These are phyloP conservation scores for Populus davidiana DNA, from an alignment of 345 rosid genomes.

Conservation along the genomic window DNA sequence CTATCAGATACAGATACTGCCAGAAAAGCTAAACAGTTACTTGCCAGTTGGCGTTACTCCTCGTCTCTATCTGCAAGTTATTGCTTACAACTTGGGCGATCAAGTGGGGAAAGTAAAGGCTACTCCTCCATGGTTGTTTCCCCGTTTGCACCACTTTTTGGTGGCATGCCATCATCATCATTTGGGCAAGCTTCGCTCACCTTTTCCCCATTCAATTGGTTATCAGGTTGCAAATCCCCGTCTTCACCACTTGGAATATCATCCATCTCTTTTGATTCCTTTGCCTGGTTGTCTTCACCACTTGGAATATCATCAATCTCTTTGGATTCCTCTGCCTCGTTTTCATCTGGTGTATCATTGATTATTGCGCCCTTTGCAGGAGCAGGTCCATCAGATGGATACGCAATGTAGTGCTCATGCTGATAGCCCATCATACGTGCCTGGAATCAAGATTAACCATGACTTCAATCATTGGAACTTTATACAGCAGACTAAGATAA, in stretches of 20 bases:
- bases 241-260: conserved; percentile 28
- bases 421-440: conserved; percentile 44
- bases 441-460: conserved; percentile 25
- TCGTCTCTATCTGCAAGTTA: too few relatives aligned
- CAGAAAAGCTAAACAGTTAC: too few relatives aligned
- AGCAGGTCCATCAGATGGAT: conserved; percentile 34
- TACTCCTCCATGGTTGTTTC: conserved; percentile 19
- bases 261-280: conserved; percentile 33
- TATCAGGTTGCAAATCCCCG: conserved; percentile 21
- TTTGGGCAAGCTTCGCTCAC: conserved; percentile 19
- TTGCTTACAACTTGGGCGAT: neutral
- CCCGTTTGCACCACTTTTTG: conserved; percentile 26
- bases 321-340: conserved; percentile 31
- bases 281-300: conserved; percentile 27
- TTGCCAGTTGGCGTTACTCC: too few relatives aligned
- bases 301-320: conserved; percentile 24
- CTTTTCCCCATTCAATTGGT: conserved; percentile 14
- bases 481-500: too few relatives aligned
- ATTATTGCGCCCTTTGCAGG: conserved; percentile 28
- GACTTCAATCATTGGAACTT: neutral
- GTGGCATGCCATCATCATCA: conserved; percentile 2
- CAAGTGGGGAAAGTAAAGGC: neutral
- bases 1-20: too few relatives aligned
- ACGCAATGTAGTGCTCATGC: conserved; percentile 41
- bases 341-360: conserved; percentile 12